Conservation (phyloP, 2,329 filamentous ascomycete genomes). For the Chrysoporthe puriensis region DNA sequence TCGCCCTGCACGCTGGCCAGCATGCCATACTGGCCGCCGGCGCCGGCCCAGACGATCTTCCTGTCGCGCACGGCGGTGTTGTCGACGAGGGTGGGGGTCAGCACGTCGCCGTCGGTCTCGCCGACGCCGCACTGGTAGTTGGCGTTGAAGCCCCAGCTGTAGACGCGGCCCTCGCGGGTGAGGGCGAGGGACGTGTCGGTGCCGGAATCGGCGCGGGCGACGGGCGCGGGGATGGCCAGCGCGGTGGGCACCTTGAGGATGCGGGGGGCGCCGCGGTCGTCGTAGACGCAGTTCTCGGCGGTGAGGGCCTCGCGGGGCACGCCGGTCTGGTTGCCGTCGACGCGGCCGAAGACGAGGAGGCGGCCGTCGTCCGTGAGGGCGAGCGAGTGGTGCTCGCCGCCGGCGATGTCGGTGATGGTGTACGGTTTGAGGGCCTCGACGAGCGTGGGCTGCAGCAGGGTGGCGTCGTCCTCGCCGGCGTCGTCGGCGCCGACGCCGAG, state of each 20-base stretch:
- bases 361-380: conserved; percentile 61
- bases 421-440: conserved; percentile 65
- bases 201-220: conserved; percentile 62
- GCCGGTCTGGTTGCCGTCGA: conserved; percentile 60
- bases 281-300: conserved; percentile 63
- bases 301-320: conserved; percentile 59
- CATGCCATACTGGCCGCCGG: conserved; percentile 83
- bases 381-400: conserved; percentile 74
- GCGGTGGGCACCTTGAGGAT: conserved; percentile 70
- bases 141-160: conserved; percentile 78
- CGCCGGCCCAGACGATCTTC: conserved; percentile 76
- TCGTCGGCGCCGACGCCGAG: conserved; percentile 64
- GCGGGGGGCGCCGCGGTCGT: conserved; percentile 67
- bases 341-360: conserved; percentile 63
- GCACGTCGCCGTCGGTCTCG: conserved; percentile 72
- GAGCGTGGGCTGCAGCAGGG: conserved; percentile 71
- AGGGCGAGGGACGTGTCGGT: conserved; percentile 77
- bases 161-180: conserved; percentile 69
- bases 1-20: conserved; percentile 49
- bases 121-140: conserved; percentile 83
- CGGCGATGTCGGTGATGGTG: conserved; percentile 69
- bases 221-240: conserved; percentile 60
- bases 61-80: conserved; percentile 80
- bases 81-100: conserved; percentile 77
- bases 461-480: conserved; percentile 69